These are phyloP conservation scores for Penicillium diatomitis DNA, from an alignment of 495 filamentous ascomycete species.

Conservation along the genomic window DNA sequence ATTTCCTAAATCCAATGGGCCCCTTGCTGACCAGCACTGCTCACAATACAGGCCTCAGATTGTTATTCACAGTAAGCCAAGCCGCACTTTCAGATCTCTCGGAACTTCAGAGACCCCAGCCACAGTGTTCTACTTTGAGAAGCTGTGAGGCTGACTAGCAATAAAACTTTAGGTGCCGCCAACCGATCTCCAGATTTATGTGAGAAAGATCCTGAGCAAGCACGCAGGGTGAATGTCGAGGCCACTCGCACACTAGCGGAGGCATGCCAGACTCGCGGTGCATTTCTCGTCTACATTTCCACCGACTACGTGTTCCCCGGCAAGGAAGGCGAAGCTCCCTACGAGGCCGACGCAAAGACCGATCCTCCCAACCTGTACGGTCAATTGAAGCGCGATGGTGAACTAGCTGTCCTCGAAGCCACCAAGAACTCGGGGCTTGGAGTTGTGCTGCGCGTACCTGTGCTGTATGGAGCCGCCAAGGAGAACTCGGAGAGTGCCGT, in stretches of 20 bases:
- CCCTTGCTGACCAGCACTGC: not conserved
- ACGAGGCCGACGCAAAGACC: slow-evolving; percentile 54
- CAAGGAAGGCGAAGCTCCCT: slow-evolving; percentile 73
- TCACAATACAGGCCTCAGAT: slow-evolving; percentile 55
- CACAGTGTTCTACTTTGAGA: too few species aligned
- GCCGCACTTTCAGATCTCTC: too few species aligned
- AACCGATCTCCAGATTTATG: slow-evolving; percentile 84
- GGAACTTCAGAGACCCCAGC: too few species aligned
- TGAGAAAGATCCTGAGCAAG: slow-evolving; percentile 66
- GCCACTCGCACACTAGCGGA: slow-evolving; percentile 59
- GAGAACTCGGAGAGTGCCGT: slow-evolving; percentile 65
- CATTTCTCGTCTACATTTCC: slow-evolving; percentile 82
- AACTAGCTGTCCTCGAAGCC: slow-evolving; percentile 58
- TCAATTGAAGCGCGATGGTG: slow-evolving; percentile 78
- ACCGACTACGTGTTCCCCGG: slow-evolving; percentile 94
- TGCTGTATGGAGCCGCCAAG: slow-evolving; percentile 67
- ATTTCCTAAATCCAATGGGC: not conserved
- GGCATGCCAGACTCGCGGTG: slow-evolving; percentile 49
- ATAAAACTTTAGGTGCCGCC: slow-evolving; percentile 56
- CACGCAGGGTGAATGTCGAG: slow-evolving; percentile 65
- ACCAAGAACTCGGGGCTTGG: slow-evolving; percentile 46
- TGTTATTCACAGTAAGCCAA: slow-evolving; percentile 68
- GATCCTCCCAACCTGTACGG: slow-evolving; percentile 81
- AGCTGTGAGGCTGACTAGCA: not conserved
- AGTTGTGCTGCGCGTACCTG: slow-evolving; percentile 74